Evolutionary conservation across 1,284 basidiomycete species (phyloP).

Genomic region (Sanguinoderma infundibulare): DNA sequence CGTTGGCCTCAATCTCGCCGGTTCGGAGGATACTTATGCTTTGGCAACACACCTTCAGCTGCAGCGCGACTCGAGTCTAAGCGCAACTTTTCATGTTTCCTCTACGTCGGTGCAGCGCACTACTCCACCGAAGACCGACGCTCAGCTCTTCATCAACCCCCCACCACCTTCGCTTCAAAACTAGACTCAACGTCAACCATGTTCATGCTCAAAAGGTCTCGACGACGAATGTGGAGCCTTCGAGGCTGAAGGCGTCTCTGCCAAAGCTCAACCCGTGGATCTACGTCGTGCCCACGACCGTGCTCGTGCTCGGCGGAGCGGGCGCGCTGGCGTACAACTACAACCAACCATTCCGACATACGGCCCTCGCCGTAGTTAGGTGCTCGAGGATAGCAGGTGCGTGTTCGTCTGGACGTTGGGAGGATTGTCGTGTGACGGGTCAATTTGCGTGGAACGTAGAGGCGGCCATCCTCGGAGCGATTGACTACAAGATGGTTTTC

Average conservation of each 20-base stretch:
- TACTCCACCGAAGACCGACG: neutral
- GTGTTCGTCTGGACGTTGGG: constrained; percentile 25
- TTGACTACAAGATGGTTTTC: constrained; percentile 89
- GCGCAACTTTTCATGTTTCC: constrained; percentile 11
- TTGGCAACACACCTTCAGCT: neutral
- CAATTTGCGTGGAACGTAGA: constrained; percentile 38
- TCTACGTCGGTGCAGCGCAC: constrained; percentile 16
- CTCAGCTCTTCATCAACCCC: too few relatives aligned
- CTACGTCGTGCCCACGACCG: constrained; percentile 26
- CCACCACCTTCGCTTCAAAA: neutral
- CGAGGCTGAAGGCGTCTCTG: neutral
- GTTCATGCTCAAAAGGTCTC: neutral
- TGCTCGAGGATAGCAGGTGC: constrained; percentile 75
- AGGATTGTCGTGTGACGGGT: neutral
- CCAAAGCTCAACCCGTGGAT: constrained; percentile 26
- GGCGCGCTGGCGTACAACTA: constrained; percentile 60
- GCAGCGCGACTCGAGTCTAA: neutral
- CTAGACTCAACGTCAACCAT: neutral
- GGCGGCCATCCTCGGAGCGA: constrained; percentile 66
- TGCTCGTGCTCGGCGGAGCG: constrained; percentile 37
- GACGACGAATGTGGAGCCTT: neutral
- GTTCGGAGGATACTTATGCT: neutral
- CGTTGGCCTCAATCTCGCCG: too few relatives aligned
- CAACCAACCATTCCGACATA: constrained; percentile 68
- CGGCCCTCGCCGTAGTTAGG: constrained; percentile 65